These are phyloP conservation scores for Saccharomycopsis sp. DNA, from an alignment of 805 yeast species.

Conservation along the genomic window DNA sequence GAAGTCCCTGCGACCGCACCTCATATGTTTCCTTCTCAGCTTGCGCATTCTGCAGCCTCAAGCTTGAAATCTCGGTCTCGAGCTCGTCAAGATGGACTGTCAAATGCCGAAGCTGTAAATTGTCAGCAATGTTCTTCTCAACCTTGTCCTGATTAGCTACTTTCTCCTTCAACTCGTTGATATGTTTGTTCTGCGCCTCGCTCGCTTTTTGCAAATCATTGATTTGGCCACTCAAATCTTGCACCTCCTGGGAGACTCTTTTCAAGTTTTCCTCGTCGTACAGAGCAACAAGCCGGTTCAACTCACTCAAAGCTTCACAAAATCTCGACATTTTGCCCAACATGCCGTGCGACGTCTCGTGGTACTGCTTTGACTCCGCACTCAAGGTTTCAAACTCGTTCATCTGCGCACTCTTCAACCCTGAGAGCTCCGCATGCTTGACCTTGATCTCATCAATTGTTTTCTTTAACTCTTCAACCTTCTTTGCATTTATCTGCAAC, in stretches of 20 bases:
- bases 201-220: not conserved
- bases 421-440: conserved; percentile 1
- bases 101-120: conserved; percentile 17
- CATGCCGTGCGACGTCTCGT: too few species aligned
- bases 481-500: conserved; percentile 30
- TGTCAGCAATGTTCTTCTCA: conserved; percentile 15
- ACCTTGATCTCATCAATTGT: conserved; percentile 14
- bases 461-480: conserved; percentile 24
- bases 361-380: not conserved
- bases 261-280: conserved; percentile 1
- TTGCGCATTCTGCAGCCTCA: conserved; percentile 53
- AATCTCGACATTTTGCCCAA: too few species aligned
- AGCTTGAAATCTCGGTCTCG: conserved; percentile 28
- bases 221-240: conserved; percentile 6
- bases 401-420: not conserved
- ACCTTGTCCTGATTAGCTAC: conserved; percentile 17
- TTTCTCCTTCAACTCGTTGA: conserved; percentile 6
- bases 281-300: not conserved
- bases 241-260: conserved; percentile 2
- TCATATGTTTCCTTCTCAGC: conserved; percentile 53
- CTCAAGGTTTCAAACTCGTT: not conserved
- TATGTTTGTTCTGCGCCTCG: not conserved
- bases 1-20: conserved; percentile 41
- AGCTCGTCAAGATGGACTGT: conserved; percentile 22
- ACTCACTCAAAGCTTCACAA: not conserved